These are phyloP conservation scores for Syzygium grande DNA, from an alignment of 345 rosid genomes.

Conservation along the genomic window DNA sequence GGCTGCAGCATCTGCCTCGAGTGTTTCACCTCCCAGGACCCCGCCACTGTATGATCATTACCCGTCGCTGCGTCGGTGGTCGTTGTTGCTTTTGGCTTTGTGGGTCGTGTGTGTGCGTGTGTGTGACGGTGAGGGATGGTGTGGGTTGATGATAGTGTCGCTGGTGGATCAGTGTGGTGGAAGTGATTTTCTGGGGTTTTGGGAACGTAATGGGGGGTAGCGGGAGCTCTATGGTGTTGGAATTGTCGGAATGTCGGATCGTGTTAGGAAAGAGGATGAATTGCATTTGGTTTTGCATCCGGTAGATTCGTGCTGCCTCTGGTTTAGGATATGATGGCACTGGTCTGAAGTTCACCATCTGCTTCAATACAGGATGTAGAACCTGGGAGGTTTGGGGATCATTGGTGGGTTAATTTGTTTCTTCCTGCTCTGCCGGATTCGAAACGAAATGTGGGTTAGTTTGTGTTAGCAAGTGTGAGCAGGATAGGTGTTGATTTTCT, in stretches of 20 bases:
- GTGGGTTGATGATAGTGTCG: background rate
- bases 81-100: background rate
- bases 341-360: background rate
- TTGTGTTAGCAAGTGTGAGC: background rate
- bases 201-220: background rate
- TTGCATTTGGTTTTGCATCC: background rate
- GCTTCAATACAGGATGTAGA: background rate
- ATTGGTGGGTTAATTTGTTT: background rate
- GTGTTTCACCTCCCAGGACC: constrained; percentile 54
- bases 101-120: background rate
- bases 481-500: background rate
- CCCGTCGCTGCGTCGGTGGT: background rate
- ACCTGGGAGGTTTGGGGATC: background rate
- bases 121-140: background rate
- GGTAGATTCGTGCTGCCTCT: background rate
- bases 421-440: background rate
- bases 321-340: background rate
- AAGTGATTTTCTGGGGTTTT: background rate
- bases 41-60: constrained; percentile 42
- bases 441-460: background rate
- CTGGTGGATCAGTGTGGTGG: background rate
- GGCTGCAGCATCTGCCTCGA: constrained; percentile 91
- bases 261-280: background rate
- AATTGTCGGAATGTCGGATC: background rate
- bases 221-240: background rate